Evolutionary conservation across 352 stramenopile genomes (phyloP), one percentile per base, ranked within the genome.

Genomic region (Pythium biforme): DNA sequence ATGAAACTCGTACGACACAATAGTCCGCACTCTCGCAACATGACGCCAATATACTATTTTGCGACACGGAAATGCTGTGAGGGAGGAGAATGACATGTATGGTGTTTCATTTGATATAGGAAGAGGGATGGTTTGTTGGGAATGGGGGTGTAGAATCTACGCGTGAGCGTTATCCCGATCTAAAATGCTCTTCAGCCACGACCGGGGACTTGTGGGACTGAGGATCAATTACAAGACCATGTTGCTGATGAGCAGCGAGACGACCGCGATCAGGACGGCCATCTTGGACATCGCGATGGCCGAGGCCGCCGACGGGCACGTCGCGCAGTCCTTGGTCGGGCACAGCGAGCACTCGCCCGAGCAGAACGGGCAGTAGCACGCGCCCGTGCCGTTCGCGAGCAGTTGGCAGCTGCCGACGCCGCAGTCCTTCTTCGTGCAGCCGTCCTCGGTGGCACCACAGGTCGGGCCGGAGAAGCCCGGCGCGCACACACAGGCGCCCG

Each of bases 381-480:
- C 61, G 0, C 56, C 70, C 7, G 55, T 70, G 34, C 59, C 61
- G 50, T 73, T 75, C 19, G 33, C 33, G 31, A 69, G 46, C 7
- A 68, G 17, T 20, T 66, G 59, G 47, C 74, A 81, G 11, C 11
- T 61, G 4, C 74, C 74, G 5, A 43, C 49, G 26, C 69, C 65
- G 23, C 74, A 82, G 25, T 57, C 49, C 27, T 53, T 60, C 50
- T 45, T 73, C 40, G 69, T 73, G 52, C 74, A 82, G 17, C 34
- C 33, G 25, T 82, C 74, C 25, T 82, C 74, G 0, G 69, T 75
- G 48, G 70, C 76, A 45, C 76, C 76, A 48, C 76, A 86, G 20
- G 76, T 83, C 17, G 68, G 50, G 34, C 76, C 76, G 22, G 50
- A 73, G 60, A 63, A 86, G 10, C 76, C 76, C 19, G 72, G 60